Conservation (phyloP, 805 yeast species). For the Schwanniomyces sp. region DNA sequence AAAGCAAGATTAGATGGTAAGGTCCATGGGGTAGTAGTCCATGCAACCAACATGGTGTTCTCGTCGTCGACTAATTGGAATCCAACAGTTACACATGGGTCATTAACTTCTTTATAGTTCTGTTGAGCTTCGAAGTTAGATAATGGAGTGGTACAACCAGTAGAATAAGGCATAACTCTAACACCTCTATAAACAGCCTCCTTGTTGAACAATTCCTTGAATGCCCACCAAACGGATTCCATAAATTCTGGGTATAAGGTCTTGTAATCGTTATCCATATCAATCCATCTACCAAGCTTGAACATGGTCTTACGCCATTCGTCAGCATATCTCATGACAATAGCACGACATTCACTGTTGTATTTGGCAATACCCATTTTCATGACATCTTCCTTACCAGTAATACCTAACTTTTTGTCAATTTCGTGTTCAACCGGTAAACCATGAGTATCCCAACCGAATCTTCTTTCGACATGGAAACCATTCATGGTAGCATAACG, state of each 20-base stretch:
- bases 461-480: constrained; percentile 91
- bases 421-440: constrained; percentile 98
- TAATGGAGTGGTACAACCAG: constrained; percentile 94
- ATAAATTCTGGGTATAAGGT: constrained; percentile 92
- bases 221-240: constrained; percentile 99
- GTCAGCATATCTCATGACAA: constrained; percentile 94
- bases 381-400: constrained; percentile 92
- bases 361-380: constrained; percentile 91
- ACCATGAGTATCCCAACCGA: constrained; percentile 99
- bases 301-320: constrained; percentile 95
- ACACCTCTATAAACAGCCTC: constrained; percentile 90
- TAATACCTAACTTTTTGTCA: constrained; percentile 94
- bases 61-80: constrained; percentile 82
- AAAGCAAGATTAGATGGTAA: constrained; percentile 90
- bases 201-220: constrained; percentile 82
- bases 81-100: constrained; percentile 93
- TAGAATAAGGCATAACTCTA: constrained; percentile 98
- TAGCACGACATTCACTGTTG: constrained; percentile 91
- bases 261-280: constrained; percentile 97
- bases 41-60: constrained; percentile 83
- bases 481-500: constrained; percentile 98
- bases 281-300: constrained; percentile 98
- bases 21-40: constrained; percentile 99
- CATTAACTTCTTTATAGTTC: constrained; percentile 94
- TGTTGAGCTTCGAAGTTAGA: constrained; percentile 98